phyloP scores from a whole-genome alignment of 2,329 filamentous ascomycete genomes.

The Aspergillus costaricaensis region DNA sequence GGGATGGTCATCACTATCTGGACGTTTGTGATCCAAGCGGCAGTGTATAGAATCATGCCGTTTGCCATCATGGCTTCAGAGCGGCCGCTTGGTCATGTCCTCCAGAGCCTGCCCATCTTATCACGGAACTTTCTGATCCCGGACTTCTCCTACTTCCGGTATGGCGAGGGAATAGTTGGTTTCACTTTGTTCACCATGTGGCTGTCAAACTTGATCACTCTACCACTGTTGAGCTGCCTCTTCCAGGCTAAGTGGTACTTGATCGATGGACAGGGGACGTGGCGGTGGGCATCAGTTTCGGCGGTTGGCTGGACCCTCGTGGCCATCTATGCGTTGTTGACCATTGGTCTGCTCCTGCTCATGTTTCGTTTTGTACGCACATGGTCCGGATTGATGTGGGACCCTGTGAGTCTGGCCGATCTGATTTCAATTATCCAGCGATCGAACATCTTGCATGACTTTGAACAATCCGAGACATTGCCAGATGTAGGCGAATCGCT shows the following conservation, averaged over 20 bases:
- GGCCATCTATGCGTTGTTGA: slow-evolving; percentile 69
- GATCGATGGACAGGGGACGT: slow-evolving; percentile 59
- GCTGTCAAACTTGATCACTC: slow-evolving; percentile 70
- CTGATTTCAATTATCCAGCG: slow-evolving; percentile 74
- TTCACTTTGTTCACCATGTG: slow-evolving; percentile 70
- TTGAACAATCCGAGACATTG: slow-evolving; percentile 67
- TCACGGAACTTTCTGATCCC: slow-evolving; percentile 69
- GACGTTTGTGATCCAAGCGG: slow-evolving; percentile 71
- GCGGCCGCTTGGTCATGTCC: slow-evolving; percentile 60
- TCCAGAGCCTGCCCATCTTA: slow-evolving; percentile 63
- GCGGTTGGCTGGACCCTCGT: slow-evolving; percentile 77
- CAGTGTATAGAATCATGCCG: slow-evolving; percentile 75
- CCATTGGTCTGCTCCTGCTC: slow-evolving; percentile 60
- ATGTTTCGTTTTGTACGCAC: slow-evolving; percentile 65
- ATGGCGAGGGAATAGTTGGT: slow-evolving; percentile 68
- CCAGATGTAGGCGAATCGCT: slow-evolving; percentile 48
- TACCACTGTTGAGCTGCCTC: slow-evolving; percentile 76
- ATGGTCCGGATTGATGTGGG: slow-evolving; percentile 80
- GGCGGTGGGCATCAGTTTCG: slow-evolving; percentile 79
- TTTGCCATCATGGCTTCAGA: slow-evolving; percentile 75
- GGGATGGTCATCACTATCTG: slow-evolving; percentile 73
- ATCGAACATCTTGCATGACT: slow-evolving; percentile 75
- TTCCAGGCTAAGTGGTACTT: slow-evolving; percentile 69
- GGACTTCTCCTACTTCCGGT: slow-evolving; percentile 65
- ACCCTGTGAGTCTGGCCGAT: slow-evolving; percentile 78